Percentiles rank a stretch among this genome's conserved stretches.
phyloP scores from a whole-genome alignment of 2,329 filamentous ascomycete genomes.

The Golovinomyces cichoracearum region DNA sequence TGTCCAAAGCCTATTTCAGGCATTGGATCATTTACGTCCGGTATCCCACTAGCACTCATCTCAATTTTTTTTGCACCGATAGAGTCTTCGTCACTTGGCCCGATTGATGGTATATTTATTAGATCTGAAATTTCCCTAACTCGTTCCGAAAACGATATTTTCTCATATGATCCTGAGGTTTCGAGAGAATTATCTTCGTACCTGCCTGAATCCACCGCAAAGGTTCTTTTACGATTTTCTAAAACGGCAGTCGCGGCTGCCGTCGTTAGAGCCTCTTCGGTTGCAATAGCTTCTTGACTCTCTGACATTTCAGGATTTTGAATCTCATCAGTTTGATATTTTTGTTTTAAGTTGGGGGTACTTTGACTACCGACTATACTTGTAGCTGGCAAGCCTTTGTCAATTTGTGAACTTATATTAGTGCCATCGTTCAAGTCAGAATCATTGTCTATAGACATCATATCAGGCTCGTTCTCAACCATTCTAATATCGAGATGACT shows the following conservation, averaged over 20 bases:
- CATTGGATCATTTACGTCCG: conserved; percentile 42
- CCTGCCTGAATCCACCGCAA: background rate
- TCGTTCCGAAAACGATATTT: conserved; percentile 41
- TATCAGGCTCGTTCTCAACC: conserved; percentile 61
- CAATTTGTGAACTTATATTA: too few species aligned
- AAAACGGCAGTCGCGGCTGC: background rate
- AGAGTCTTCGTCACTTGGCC: conserved; percentile 25
- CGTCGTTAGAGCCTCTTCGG: background rate
- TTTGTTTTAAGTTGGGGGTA: too few species aligned
- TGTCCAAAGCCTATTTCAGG: conserved; percentile 40
- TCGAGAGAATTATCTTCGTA: conserved; percentile 4
- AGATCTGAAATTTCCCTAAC: conserved; percentile 28
- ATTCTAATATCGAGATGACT: too few species aligned
- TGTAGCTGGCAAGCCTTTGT: too few species aligned
- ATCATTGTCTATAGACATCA: conserved; percentile 63
- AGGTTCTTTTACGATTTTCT: background rate
- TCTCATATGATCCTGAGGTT: conserved; percentile 25
- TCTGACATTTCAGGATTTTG: background rate
- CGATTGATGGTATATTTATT: background rate
- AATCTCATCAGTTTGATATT: too few species aligned
- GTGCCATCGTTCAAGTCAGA: too few species aligned
- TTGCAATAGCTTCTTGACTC: background rate
- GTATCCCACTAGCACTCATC: conserved; percentile 44
- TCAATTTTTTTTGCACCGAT: conserved; percentile 20
- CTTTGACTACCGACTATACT: too few species aligned